A percentile compares a stretch with the other conserved stretches of the same genome.
phyloP scores from a whole-genome alignment of 495 filamentous ascomycete species.

The Saxophila tyrrhenica region DNA sequence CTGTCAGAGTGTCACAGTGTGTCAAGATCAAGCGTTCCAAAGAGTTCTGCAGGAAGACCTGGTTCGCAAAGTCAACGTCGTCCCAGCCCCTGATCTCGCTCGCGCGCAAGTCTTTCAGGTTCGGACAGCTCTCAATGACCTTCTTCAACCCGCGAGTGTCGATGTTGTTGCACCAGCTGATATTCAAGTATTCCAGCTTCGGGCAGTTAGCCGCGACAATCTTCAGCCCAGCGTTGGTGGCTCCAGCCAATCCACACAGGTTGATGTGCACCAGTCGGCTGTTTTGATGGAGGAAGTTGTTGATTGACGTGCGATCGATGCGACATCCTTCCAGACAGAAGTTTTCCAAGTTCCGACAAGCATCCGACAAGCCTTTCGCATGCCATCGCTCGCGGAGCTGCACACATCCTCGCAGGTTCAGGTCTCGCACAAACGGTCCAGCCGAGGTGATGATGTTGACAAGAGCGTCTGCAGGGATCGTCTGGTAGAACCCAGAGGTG shows the following conservation, averaged over 20 bases:
- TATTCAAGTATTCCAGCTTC: conserved; percentile 67
- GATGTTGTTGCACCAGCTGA: conserved; percentile 83
- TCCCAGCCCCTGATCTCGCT: conserved; percentile 74
- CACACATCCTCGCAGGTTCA: conserved; percentile 71
- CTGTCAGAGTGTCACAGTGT: conserved; percentile 64
- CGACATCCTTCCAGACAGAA: conserved; percentile 80
- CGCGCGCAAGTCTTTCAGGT: conserved; percentile 67
- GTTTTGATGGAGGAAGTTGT: conserved; percentile 71
- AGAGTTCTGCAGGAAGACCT: conserved; percentile 67
- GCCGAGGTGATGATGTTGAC: conserved; percentile 75
- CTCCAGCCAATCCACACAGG: conserved; percentile 63
- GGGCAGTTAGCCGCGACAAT: conserved; percentile 78
- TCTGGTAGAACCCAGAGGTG: conserved; percentile 72
- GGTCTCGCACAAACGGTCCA: conserved; percentile 79
- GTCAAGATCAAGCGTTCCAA: conserved; percentile 68
- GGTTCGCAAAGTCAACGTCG: conserved; percentile 52
- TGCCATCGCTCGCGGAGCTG: conserved; percentile 72
- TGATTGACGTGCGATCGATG: conserved; percentile 67
- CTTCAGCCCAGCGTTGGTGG: conserved; percentile 76
- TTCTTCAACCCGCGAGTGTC: conserved; percentile 68
- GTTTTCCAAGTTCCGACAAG: conserved; percentile 76
- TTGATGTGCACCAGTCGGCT: conserved; percentile 69
- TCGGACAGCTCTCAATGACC: conserved; percentile 59
- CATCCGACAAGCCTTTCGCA: conserved; percentile 59
- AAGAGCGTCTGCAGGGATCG: conserved; percentile 72